Percentiles rank a stretch among this genome's conserved stretches.
phyloP scores from a whole-genome alignment of 2,329 filamentous ascomycete genomes.

The Venturia nashicola region DNA sequence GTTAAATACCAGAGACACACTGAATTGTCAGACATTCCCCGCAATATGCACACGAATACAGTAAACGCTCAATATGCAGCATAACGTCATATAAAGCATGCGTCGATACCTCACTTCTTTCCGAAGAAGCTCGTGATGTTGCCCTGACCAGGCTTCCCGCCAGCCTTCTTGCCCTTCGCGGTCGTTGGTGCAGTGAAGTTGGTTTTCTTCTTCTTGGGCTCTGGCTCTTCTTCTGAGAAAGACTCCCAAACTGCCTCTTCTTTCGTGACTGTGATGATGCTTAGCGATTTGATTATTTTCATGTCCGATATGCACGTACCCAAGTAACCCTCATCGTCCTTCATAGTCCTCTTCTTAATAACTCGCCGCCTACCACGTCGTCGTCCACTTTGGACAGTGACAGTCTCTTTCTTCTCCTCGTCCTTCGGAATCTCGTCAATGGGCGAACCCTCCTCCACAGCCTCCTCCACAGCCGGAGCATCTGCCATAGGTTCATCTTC shows the following conservation, averaged over 20 bases:
- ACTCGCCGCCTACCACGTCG: slow-evolving; percentile 66
- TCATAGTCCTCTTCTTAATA: slow-evolving; percentile 75
- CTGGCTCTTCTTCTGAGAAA: slow-evolving; percentile 79
- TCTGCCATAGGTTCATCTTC: slow-evolving; percentile 48
- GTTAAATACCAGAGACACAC: too few species aligned
- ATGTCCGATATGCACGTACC: slow-evolving; percentile 38
- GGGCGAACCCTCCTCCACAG: slow-evolving; percentile 28
- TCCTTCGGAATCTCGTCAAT: slow-evolving; percentile 14
- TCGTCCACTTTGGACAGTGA: slow-evolving; percentile 49
- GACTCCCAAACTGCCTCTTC: slow-evolving; percentile 82
- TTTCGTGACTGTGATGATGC: slow-evolving; percentile 55
- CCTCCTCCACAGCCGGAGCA: slow-evolving; percentile 32
- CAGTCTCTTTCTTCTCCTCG: slow-evolving; percentile 25
- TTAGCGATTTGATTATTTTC: not conserved
- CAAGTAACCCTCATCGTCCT: slow-evolving; percentile 83
- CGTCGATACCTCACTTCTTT: slow-evolving; percentile 48
- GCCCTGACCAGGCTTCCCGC: slow-evolving; percentile 47
- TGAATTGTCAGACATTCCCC: too few species aligned
- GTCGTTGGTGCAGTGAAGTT: slow-evolving; percentile 22
- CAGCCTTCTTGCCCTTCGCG: slow-evolving; percentile 41
- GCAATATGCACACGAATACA: not conserved
- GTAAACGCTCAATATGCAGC: not conserved
- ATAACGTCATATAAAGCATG: not conserved
- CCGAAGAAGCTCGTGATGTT: slow-evolving; percentile 89
- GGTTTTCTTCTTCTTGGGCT: slow-evolving; percentile 41